Base-by-base conservation (phyloP, 768 basidiomycete genomes). In the Hygrocybe punicea region DNA sequence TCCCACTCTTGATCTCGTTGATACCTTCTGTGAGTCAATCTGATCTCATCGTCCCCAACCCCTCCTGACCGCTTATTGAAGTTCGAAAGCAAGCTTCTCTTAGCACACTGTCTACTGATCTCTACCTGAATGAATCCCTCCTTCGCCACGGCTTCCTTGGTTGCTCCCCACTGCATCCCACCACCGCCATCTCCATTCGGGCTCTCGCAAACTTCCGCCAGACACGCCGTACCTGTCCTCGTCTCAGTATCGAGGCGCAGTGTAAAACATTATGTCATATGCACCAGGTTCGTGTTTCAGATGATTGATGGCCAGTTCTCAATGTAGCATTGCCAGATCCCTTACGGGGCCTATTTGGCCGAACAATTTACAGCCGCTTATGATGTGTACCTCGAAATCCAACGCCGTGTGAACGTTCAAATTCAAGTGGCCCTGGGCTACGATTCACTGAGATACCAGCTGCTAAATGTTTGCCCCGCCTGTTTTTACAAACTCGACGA, bases 221-320 rank as follows among this genome's bases (percentile, higher is more conserved):
- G 3, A 37, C 37, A 10, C 61, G 59, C 48, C 63, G 65, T 2
- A 52, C 60, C 8, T 70, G 63, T 37, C 70, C 70, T 17, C 63
- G 61, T 21, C 61, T 74, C 2, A 51, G 66, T 1, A 60, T 67
- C 10, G 59, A 73, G 47, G 58, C 67, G 7, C 70, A 71, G 44
- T 50, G 66, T 19, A 71, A 70, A 47, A 53, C 54, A 1, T 56
- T 75, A 0, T 71, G 67, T 29, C 68, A 73, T 51, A 24, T 72
- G 19, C 67, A 75, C 13, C 37, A 61, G 11, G 48, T 60, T 33
- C 7, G 39, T 53, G 9, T 14, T 46, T 40, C 25, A 8, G 3
- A 9, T 49, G n/a, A 33, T 9, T 35, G 11, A 36, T n/a, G 52
- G 19, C 24, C 16, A 6, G 11, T 17, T 29, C 23, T 24, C 2